Evolutionary conservation across 345 rosid genomes (phyloP).

Genomic region (Citrus reticulata): DNA sequence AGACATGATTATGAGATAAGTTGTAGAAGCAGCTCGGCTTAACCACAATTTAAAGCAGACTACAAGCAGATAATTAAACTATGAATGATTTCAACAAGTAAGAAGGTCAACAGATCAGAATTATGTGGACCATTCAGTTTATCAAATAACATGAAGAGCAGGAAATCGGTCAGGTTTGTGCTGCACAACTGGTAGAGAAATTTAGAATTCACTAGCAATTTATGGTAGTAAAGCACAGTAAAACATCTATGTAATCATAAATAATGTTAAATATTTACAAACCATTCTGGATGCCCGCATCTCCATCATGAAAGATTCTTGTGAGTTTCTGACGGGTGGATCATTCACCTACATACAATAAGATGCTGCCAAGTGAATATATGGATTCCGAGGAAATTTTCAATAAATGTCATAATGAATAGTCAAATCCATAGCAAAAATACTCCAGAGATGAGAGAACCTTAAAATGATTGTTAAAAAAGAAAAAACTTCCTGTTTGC

Average conservation of each 20-base stretch:
- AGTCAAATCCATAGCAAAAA: background rate
- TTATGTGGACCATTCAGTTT: background rate
- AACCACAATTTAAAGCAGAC: background rate
- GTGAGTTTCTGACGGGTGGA: slow-evolving; percentile 73
- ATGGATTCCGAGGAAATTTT: background rate
- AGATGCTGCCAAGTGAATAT: background rate
- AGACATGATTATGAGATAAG: background rate
- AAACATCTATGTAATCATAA: background rate
- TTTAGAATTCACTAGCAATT: background rate
- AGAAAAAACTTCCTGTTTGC: background rate
- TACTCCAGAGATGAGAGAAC: background rate
- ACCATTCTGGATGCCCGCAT: slow-evolving; percentile 96
- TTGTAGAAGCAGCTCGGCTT: background rate
- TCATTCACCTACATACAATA: slow-evolving; percentile 59
- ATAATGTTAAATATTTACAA: background rate
- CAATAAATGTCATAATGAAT: background rate
- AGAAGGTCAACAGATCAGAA: background rate
- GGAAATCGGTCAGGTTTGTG: background rate
- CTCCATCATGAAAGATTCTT: slow-evolving; percentile 93
- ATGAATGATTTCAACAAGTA: background rate
- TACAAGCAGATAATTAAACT: background rate
- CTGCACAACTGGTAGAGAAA: background rate
- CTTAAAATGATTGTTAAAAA: background rate
- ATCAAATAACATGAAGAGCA: background rate
- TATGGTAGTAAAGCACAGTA: background rate